A percentile compares a stretch with the other conserved stretches of the same genome.
Conservation (phyloP, 2,329 filamentous ascomycete species). For the Xylaria sp. region DNA sequence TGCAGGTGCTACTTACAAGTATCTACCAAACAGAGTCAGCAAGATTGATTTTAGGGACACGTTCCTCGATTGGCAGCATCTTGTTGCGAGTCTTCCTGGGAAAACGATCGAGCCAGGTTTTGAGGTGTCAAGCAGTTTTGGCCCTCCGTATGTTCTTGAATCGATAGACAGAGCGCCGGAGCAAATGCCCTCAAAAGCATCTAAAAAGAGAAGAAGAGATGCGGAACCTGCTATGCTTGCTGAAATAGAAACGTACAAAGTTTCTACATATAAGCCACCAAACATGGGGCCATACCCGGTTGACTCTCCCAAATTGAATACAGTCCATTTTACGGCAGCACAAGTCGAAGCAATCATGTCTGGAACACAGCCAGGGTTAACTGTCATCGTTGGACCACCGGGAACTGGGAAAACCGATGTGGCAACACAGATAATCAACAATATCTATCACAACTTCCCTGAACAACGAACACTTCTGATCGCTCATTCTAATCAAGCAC, state of each 20-base stretch:
- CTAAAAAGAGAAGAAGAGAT: conserved; percentile 89
- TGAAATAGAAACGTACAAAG: conserved; percentile 75
- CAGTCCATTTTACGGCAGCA: conserved; percentile 86
- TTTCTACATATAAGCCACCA: conserved; percentile 88
- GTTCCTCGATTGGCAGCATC: conserved; percentile 94
- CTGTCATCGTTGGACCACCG: conserved; percentile 92
- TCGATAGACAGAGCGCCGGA: conserved; percentile 65
- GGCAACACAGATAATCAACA: conserved; percentile 97
- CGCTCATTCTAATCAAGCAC: conserved; percentile 95
- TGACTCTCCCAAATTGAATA: conserved; percentile 83
- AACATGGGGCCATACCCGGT: conserved; percentile 91
- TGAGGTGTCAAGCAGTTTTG: conserved; percentile 76
- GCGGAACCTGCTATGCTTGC: conserved; percentile 72
- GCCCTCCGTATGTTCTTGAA: conserved; percentile 88
- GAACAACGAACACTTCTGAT: conserved; percentile 90
- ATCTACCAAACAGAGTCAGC: conserved; percentile 79
- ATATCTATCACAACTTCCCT: conserved; percentile 98
- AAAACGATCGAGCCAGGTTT: conserved; percentile 84
- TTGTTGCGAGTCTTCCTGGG: conserved; percentile 88
- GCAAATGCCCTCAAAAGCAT: conserved; percentile 65
- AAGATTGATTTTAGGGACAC: conserved; percentile 93
- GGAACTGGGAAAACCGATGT: conserved; percentile 99
- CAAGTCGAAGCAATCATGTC: conserved; percentile 94
- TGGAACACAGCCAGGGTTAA: conserved; percentile 92
- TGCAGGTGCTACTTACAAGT: conserved; percentile 84